Percentiles rank a stretch among this genome's conserved stretches.
These are phyloP conservation scores for Xylaria longipes DNA, from an alignment of 495 filamentous ascomycete genomes.

Conservation along the genomic window DNA sequence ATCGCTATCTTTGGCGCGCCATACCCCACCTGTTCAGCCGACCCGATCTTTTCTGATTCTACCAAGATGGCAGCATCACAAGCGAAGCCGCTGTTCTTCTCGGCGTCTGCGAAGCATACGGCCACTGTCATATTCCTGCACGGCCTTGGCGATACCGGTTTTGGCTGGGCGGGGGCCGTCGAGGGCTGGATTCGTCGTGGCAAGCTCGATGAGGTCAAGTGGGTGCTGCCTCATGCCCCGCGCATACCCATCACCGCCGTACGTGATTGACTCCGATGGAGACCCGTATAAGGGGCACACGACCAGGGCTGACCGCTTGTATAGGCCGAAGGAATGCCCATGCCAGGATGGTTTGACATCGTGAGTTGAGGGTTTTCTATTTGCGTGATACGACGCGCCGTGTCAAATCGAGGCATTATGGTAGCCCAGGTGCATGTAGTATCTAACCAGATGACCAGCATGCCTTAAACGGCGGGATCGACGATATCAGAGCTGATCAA, in stretches of 20 bases:
- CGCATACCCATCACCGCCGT: constrained; percentile 85
- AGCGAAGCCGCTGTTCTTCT: constrained; percentile 67
- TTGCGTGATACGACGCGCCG: background rate
- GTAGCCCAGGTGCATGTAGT: constrained; percentile 8
- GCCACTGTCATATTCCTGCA: constrained; percentile 95
- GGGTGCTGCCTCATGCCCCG: constrained; percentile 95
- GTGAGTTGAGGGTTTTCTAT: constrained; percentile 56
- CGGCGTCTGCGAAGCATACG: constrained; percentile 88
- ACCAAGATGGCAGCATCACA: constrained; percentile 40
- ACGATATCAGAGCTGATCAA: constrained; percentile 51
- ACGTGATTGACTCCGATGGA: constrained; percentile 41
- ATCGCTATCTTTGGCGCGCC: constrained; percentile 14
- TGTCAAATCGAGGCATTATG: background rate
- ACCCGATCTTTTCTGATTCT: constrained; percentile 4
- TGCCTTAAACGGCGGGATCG: constrained; percentile 35
- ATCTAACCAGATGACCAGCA: constrained; percentile 24
- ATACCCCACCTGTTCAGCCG: constrained; percentile 16
- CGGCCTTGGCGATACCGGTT: constrained; percentile 83
- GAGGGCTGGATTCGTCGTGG: constrained; percentile 87
- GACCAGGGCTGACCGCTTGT: constrained; percentile 12
- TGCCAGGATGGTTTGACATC: constrained; percentile 96
- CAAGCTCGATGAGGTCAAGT: constrained; percentile 87
- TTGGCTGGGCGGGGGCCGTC: constrained; percentile 79
- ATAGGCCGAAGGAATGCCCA: constrained; percentile 79
- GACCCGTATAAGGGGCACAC: background rate